Base-by-base conservation (phyloP, 306 rosid species). In the cucumber (Cucumis sativus) region DNA sequence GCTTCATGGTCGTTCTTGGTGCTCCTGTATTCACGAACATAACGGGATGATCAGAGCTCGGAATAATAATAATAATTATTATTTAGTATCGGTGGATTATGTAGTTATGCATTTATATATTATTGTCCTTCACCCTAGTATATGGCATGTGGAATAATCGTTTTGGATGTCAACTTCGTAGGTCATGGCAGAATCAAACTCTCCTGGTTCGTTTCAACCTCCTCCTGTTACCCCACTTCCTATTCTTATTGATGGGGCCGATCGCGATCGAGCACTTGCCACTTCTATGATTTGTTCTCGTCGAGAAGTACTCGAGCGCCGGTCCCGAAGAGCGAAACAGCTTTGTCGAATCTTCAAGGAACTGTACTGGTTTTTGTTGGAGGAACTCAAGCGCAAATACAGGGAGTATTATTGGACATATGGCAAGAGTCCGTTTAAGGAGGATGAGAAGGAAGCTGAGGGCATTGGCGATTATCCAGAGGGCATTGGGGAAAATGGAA, bases 371-470 rank as follows among this genome's bases (percentile, higher is more conserved):
- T 89, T 87, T 17, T 78, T 93, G 2, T 87, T 89, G 93, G 91
- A 87, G 75, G 89, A 88, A 0, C 61, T 91, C 16, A 87, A 77
- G 83, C 54, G 79, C 21, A 84, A 83, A 79, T 80, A 83, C 84
- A 77, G 84, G 64, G 86, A 89, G 5, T 93, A 89, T 67, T 89
- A 80, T 70, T 91, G 98, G 97, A 83, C 82, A 12, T 86, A 84
- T 54, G 98, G 97, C 0, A 89, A 79, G 80, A 89, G 91, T 75
- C 97, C 98, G 58, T 88, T 87, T 84, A 84, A 85, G 59, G 90
- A 82, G 20, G 91, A 81, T 1, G 78, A 77, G 37, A 76, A 57
- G 60, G 82, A 76, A 49, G 43, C 79, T 1, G 80, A 80, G 13
- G 59, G 57, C 12, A 62, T 15, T 18, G 64, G 6, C 20, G 84